Conservation (phyloP, 2,329 filamentous ascomycete species). For the Lachnellula cervina region DNA sequence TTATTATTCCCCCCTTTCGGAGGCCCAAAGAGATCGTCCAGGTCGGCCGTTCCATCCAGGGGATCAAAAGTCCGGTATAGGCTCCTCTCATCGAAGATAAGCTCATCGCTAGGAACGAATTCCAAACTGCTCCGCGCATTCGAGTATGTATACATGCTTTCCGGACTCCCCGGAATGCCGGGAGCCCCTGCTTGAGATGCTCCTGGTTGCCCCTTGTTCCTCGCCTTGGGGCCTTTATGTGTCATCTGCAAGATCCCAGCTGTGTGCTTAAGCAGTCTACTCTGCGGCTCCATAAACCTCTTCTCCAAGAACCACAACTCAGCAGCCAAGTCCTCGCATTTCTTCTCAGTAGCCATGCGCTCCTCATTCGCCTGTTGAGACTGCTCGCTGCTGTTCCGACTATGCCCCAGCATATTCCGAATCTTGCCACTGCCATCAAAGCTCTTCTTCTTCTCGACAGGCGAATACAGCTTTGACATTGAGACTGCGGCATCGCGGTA, state of each 20-base stretch:
- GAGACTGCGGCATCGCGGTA: slow-evolving; percentile 89
- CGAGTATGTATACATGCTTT: slow-evolving; percentile 68
- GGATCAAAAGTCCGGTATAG: slow-evolving; percentile 67
- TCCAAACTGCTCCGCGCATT: slow-evolving; percentile 57
- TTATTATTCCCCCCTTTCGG: slow-evolving; percentile 17
- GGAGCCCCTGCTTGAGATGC: slow-evolving; percentile 35
- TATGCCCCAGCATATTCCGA: slow-evolving; percentile 43
- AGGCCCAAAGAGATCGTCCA: slow-evolving; percentile 13
- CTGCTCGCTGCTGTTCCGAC: slow-evolving; percentile 36
- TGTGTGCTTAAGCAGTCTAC: slow-evolving; percentile 78
- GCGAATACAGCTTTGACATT: slow-evolving; percentile 72
- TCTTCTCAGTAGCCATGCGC: slow-evolving; percentile 66
- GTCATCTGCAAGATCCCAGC: slow-evolving; percentile 89
- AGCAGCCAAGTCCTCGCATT: slow-evolving; percentile 77
- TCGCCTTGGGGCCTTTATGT: slow-evolving; percentile 63
- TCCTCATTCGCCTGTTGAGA: slow-evolving; percentile 64
- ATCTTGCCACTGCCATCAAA: slow-evolving; percentile 46
- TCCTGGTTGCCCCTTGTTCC: slow-evolving; percentile 32
- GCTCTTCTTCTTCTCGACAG: slow-evolving; percentile 47
- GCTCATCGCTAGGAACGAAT: slow-evolving; percentile 44
- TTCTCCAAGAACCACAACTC: slow-evolving; percentile 79
- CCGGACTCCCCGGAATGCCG: slow-evolving; percentile 68
- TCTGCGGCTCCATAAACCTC: slow-evolving; percentile 67
- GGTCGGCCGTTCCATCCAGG: slow-evolving; percentile 44
- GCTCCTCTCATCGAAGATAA: slow-evolving; percentile 72